phyloP scores from a whole-genome alignment of 129 eudicot species.

The Flaveria brownii region DNA sequence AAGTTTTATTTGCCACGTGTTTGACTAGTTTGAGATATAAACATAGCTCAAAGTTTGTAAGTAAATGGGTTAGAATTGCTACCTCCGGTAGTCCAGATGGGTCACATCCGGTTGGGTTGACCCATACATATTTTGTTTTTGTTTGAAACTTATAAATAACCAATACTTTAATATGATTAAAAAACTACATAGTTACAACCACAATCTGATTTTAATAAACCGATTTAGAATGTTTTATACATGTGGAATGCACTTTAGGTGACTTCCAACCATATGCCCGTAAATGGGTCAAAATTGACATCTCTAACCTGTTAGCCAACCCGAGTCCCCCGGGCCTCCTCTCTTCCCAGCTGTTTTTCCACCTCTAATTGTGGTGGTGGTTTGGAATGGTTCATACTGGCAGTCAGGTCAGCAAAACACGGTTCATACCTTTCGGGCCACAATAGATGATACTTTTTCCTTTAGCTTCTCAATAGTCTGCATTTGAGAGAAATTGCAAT shows the following conservation, averaged over 20 bases:
- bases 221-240: not conserved
- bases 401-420: not conserved
- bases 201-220: not conserved
- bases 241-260: not conserved
- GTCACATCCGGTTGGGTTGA: not conserved
- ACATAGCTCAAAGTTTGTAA: not conserved
- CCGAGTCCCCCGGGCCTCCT: not conserved
- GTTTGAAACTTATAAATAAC: not conserved
- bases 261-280: not conserved
- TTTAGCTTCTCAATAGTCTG: constrained; percentile 69
- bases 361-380: not conserved
- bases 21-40: not conserved
- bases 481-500: constrained; percentile 11
- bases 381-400: constrained; percentile 5
- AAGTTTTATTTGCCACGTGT: not conserved
- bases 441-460: constrained; percentile 52
- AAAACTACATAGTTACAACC: not conserved
- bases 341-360: not conserved
- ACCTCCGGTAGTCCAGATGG: not conserved
- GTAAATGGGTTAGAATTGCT: not conserved
- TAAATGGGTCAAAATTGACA: constrained; percentile 7
- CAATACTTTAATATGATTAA: not conserved
- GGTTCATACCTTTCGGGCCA: constrained; percentile 37
- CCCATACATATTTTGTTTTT: not conserved
- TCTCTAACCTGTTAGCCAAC: not conserved